Evolutionary conservation across 306 rosid genomes (phyloP).

Genomic region (Cicer chorassanicum): DNA sequence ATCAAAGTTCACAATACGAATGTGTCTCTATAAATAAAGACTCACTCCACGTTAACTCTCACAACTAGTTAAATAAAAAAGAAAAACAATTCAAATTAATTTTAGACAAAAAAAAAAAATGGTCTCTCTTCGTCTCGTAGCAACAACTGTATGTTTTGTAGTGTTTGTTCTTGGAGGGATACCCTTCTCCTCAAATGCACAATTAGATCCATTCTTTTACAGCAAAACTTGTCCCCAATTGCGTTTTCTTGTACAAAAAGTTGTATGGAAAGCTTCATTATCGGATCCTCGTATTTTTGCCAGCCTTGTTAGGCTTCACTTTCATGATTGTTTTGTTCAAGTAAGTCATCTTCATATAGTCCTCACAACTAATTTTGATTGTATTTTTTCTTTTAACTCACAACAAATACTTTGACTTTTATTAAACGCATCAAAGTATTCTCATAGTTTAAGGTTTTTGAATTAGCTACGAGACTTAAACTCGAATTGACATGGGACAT

Average conservation of each 20-base stretch:
- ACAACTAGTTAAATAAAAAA: too few species aligned
- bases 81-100: too few species aligned
- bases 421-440: too few species aligned
- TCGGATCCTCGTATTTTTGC: constrained; percentile 52
- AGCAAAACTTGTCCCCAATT: neutral
- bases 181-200: neutral
- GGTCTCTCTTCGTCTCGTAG: neutral
- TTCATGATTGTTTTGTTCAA: constrained; percentile 68
- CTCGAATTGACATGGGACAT: too few species aligned
- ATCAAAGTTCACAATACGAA: too few species aligned
- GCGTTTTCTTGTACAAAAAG: neutral
- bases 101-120: too few species aligned
- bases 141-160: neutral
- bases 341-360: constrained; percentile 15
- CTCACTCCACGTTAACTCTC: neutral
- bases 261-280: neutral
- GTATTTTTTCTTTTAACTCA: too few species aligned
- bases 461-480: too few species aligned
- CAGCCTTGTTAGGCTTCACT: constrained; percentile 61
- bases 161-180: neutral
- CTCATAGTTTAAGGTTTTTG: too few species aligned
- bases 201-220: neutral
- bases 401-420: too few species aligned
- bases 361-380: too few species aligned
- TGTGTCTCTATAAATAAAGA: neutral